A percentile compares a stretch with the other conserved stretches of the same genome.
Conservation (phyloP, 257 asterid genomes). For the Solanum sejunctum region DNA sequence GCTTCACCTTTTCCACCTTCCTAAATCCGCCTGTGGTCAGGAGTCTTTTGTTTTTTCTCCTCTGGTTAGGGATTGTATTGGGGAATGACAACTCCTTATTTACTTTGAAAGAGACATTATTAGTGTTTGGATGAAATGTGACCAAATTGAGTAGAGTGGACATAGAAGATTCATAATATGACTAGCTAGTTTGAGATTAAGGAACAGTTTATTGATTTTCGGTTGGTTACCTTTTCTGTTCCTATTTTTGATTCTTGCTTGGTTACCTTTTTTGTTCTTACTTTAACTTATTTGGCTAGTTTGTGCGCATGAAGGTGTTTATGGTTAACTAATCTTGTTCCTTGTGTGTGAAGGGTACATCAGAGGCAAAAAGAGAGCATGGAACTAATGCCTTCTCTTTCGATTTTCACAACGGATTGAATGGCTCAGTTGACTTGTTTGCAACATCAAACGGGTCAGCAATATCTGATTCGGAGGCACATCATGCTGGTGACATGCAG, state of each 20-base stretch:
- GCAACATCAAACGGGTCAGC: neutral
- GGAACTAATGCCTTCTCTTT: constrained; percentile 20
- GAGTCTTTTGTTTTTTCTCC: neutral
- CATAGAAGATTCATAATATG: neutral
- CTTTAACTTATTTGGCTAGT: neutral
- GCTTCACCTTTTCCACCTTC: no score
- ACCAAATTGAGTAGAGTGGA: neutral
- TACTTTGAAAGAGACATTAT: neutral
- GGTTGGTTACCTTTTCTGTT: neutral
- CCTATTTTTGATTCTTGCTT: neutral
- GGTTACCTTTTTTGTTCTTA: neutral
- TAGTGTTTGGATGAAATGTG: neutral
- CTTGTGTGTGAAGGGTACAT: constrained; percentile 30
- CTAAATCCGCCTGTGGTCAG: no score
- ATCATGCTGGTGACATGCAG: neutral
- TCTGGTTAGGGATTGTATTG: neutral
- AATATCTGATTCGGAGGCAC: neutral
- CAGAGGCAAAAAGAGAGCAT: constrained; percentile 14
- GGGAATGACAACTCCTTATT: neutral
- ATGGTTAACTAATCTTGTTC: constrained; percentile 17
- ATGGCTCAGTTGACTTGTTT: neutral
- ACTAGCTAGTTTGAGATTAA: neutral
- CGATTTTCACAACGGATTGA: constrained; percentile 16
- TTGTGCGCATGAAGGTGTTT: neutral
- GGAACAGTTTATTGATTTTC: neutral